phyloP scores from a whole-genome alignment of 306 rosid genomes.

The Begonia masoniana region DNA sequence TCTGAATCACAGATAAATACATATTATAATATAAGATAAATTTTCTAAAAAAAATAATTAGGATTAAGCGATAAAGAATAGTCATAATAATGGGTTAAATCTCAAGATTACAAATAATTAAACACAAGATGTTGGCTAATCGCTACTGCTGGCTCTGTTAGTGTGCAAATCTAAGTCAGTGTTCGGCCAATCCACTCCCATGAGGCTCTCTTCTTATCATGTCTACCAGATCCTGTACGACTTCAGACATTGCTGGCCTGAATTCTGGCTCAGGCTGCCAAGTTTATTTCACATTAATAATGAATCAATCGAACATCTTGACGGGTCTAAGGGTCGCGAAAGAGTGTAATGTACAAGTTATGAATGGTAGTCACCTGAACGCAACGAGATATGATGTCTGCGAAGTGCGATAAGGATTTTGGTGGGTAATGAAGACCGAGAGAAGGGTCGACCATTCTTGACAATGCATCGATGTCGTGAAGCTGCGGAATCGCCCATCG shows the following conservation, averaged over 20 bases:
- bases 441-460: conserved; percentile 92
- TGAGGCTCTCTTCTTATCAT: conserved; percentile 64
- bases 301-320: background rate
- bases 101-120: no score
- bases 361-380: conserved; percentile 49
- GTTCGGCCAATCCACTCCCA: conserved; percentile 40
- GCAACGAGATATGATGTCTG: conserved; percentile 78
- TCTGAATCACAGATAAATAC: no score
- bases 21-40: no score
- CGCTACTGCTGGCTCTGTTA: background rate
- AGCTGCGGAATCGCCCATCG: conserved; percentile 95
- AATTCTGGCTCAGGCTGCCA: conserved; percentile 83
- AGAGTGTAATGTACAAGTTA: background rate
- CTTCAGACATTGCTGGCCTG: conserved; percentile 90
- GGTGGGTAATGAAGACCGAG: conserved; percentile 59
- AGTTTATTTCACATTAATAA: conserved; percentile 8
- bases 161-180: background rate
- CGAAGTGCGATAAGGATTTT: conserved; percentile 80
- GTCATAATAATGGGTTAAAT: background rate
- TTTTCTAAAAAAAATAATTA: no score
- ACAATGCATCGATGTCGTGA: conserved; percentile 90
- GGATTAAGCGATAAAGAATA: background rate
- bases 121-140: background rate
- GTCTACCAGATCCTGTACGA: conserved; percentile 66
- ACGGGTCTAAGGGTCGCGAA: background rate